Evolutionary conservation across 2,329 filamentous ascomycete species (phyloP), one percentile per base, ranked within the genome.

Genomic region (Fusarium temperatum): DNA sequence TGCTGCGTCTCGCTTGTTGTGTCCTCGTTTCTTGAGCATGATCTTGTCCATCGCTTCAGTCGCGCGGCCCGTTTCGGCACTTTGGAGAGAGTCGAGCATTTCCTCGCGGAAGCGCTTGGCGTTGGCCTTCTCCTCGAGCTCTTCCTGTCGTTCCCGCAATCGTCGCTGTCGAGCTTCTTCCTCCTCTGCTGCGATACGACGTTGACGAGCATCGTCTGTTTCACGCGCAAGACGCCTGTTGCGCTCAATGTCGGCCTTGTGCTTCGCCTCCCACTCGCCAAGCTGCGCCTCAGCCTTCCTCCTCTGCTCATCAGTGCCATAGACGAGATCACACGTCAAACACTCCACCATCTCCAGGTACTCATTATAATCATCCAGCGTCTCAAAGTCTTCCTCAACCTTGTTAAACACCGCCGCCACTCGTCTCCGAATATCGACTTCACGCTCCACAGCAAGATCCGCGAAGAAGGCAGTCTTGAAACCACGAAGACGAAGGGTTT

Each of bases 281-380:
- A 88, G 83, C 67, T 85, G 79, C 30, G 78, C 74, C 73, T 88
- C 89, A 44, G 86, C 85, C 17, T 80, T 80, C 36, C 79, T 79
- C 62, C 84, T 89, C n/a, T 91, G 89, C 2, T 91, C 87, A 67
- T 95, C 91, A 48, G 86, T 87, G 47, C 92, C 91, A 73, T 91
- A 88, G 60, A 98, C 92, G 15, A 99, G 87, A 80, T 98, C 96
- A 84, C 95, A 95, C 4, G 95, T 95, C 70, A 98, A 89, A 74
- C 93, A 91, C 85, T 99, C 96, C 44, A 98, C 94, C 79, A 94
- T 91, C 83, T 98, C 94, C 18, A 99, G 90, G 84, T 98, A 98
- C 82, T 98, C 92, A 84, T 99, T 98, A 86, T 92, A 99, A 80
- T 91, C 93, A 48, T 89, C 85, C 68, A 98, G 87, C 5, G 89